Percentiles rank a stretch among this genome's conserved stretches.
Conservation (phyloP, 805 yeast genomes). For the Saccharomyces eubayanus region DNA sequence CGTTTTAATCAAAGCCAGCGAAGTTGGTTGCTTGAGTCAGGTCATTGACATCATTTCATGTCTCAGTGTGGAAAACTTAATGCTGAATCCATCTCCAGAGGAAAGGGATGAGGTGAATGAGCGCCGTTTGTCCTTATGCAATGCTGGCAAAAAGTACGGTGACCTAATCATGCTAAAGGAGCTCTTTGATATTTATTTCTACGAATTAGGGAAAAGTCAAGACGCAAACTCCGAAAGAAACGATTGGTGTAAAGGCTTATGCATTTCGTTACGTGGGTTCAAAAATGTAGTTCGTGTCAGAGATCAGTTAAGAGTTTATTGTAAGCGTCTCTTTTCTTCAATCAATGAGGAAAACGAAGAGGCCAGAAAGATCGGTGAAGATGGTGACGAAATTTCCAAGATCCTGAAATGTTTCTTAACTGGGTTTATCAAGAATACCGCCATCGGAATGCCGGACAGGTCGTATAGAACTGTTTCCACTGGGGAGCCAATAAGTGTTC, state of each 20-base stretch:
- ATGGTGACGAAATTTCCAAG: slow-evolving; percentile 31
- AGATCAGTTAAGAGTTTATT: slow-evolving; percentile 45
- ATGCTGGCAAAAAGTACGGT: slow-evolving; percentile 66
- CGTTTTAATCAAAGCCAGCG: slow-evolving; percentile 66
- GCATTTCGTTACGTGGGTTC: slow-evolving; percentile 71
- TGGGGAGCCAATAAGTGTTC: slow-evolving; percentile 80
- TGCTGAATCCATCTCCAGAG: slow-evolving; percentile 73
- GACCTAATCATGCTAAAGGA: slow-evolving; percentile 81
- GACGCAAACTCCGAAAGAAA: slow-evolving; percentile 49
- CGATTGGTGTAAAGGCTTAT: slow-evolving; percentile 77
- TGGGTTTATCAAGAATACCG: slow-evolving; percentile 84
- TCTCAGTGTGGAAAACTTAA: slow-evolving; percentile 81
- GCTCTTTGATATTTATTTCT: slow-evolving; percentile 47
- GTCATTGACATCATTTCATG: slow-evolving; percentile 89
- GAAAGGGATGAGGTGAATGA: slow-evolving; percentile 78
- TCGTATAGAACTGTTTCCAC: slow-evolving; percentile 78
- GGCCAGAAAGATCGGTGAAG: slow-evolving; percentile 16
- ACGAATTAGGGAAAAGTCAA: slow-evolving; percentile 9
- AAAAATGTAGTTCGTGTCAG: slow-evolving; percentile 68
- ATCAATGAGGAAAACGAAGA: slow-evolving; percentile 4
- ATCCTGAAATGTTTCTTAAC: slow-evolving; percentile 70
- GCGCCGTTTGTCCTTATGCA: slow-evolving; percentile 58
- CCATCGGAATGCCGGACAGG: slow-evolving; percentile 90
- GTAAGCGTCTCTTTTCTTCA: slow-evolving; percentile 11
- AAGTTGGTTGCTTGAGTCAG: slow-evolving; percentile 44